phyloP scores from a whole-genome alignment of 306 rosid genomes.

The Lupinus albus region DNA sequence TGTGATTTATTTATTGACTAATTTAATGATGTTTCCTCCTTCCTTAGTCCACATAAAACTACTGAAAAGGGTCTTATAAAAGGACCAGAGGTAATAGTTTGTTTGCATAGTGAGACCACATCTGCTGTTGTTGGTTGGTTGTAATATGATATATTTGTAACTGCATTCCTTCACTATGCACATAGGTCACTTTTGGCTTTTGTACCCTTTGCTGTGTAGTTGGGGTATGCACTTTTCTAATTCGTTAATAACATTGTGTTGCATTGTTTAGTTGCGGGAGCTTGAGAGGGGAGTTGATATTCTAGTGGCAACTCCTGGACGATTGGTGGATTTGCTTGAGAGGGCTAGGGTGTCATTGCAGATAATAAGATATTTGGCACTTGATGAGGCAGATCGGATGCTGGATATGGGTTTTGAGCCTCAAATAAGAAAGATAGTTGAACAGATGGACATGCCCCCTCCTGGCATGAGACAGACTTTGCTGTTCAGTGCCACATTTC shows the following conservation, averaged over 20 bases:
- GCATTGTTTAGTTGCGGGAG: conserved; percentile 63
- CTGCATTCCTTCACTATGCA: conserved; percentile 17
- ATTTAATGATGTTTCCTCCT: too few species aligned
- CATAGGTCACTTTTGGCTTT: conserved; percentile 1
- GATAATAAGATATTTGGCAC: conserved; percentile 75
- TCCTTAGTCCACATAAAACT: too few species aligned
- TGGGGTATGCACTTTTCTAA: conserved; percentile 33
- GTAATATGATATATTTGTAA: neutral
- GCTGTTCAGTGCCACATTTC: conserved; percentile 87
- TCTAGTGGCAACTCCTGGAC: conserved; percentile 91
- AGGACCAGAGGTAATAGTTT: neutral
- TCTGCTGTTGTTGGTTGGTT: conserved; percentile 23
- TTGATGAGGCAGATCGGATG: conserved; percentile 95
- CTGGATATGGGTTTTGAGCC: conserved; percentile 98
- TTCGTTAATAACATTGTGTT: conserved; percentile 23
- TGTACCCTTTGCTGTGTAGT: conserved; percentile 13
- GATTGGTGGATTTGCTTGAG: conserved; percentile 87
- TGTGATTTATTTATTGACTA: too few species aligned
- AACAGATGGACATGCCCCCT: conserved; percentile 91
- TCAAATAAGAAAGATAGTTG: conserved; percentile 83
- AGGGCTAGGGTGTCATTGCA: conserved; percentile 78
- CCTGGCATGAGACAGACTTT: conserved; percentile 74
- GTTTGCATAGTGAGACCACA: conserved; percentile 6
- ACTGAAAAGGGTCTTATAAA: too few species aligned
- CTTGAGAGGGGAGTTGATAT: conserved; percentile 92